phyloP scores from a whole-genome alignment of 345 rosid genomes.

The Arabis hirsuta region DNA sequence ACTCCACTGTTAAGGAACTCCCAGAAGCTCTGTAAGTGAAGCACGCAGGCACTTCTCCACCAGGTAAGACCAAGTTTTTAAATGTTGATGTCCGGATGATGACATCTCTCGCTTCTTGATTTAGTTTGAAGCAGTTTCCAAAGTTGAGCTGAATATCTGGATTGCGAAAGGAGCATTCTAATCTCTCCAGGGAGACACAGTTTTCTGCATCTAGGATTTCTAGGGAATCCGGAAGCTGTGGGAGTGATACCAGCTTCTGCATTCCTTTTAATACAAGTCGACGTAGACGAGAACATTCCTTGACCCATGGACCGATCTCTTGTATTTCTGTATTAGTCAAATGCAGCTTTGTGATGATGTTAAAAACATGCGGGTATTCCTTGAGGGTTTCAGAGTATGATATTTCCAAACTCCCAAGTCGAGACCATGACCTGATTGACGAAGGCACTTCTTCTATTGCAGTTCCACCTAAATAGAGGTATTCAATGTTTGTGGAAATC shows the following conservation, averaged over 20 bases:
- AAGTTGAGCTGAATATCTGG: neutral
- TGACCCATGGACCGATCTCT: neutral
- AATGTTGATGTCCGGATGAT: constrained; percentile 9
- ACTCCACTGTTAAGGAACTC: neutral
- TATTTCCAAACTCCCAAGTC: neutral
- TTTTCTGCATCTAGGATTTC: neutral
- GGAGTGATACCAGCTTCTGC: constrained; percentile 18
- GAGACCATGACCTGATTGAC: neutral
- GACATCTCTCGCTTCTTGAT: neutral
- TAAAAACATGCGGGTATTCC: neutral
- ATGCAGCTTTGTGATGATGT: neutral
- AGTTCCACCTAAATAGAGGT: neutral
- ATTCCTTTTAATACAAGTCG: neutral
- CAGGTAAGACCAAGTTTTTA: too few species aligned
- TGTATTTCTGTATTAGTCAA: neutral
- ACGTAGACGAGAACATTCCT: neutral
- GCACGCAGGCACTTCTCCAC: constrained; percentile 1
- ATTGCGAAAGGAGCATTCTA: neutral
- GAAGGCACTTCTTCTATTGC: constrained; percentile 5
- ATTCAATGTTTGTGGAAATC: neutral
- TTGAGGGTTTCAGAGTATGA: neutral
- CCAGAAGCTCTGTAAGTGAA: neutral
- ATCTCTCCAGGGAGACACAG: constrained; percentile 6
- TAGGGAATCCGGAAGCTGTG: constrained; percentile 13
- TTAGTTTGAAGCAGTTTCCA: neutral